Base-by-base conservation (phyloP, 345 rosid genomes). In the Salix koriyanagi region DNA sequence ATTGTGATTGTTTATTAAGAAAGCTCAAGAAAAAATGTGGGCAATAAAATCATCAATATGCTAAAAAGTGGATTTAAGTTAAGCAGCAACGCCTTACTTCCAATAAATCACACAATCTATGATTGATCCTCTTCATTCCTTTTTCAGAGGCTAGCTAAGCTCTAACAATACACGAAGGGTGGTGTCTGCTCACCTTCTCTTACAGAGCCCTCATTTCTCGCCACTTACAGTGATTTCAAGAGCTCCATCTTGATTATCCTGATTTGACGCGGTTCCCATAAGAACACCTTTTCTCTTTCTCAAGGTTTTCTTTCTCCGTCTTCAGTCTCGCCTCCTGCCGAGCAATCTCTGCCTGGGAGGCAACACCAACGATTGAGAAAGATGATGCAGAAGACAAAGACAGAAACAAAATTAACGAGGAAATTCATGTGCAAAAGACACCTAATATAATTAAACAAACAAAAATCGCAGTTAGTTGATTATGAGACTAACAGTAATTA, bases 181-280 rank as follows among this genome's bases (percentile, higher is more conserved):
- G 74, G 39, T 19, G 32, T 42, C 2, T 71, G 64, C 54, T 71
- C 15, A 15, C 25, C 10, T 54, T 18, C 3, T 61, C 68, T 26
- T 5, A 32, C 37, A 70, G 28, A 21, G 32, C 60, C 72, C 67
- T 91, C 89, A 94, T 82, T 95, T 91, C 85, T 94, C 96, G 8
- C 98, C 98, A 37, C 94, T 92, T n/a, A 94, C 98, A 74, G 97
- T 94, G 78, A 94, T 94, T 77, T 94, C 98, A 1, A 94, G 88
- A 68, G 99, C 99, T 62, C 99, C 99, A 26, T 95, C 97, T 86
- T 95, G 99, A 82, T 90, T 91, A 81, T 93, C 99, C 79, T 93
- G 97, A 67, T 89, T 92, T 4, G 99, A 95, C 1, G 99, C 96
- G 0, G 99, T 95, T 37, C 99, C 97, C 99, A 95, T 95, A 1